These are phyloP conservation scores for Biscogniauxia mediterranea DNA, from an alignment of 2,329 filamentous ascomycete species.

Conservation along the genomic window DNA sequence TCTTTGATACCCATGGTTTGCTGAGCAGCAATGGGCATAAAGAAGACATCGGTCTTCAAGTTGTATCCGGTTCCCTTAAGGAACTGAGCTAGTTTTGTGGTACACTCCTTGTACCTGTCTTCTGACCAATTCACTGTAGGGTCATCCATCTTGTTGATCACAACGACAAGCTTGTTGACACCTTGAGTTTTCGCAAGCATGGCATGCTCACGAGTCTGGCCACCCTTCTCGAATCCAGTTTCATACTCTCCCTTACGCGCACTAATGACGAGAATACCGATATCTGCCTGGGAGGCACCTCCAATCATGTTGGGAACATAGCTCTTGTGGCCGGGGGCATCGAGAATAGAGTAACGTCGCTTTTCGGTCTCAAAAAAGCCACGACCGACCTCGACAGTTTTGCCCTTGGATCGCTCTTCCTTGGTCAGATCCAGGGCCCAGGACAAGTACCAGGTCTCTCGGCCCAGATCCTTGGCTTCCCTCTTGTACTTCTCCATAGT, in stretches of 20 bases:
- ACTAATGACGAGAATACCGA: conserved; percentile 93
- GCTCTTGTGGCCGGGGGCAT: conserved; percentile 96
- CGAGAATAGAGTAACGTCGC: conserved; percentile 91
- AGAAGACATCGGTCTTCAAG: conserved; percentile 86
- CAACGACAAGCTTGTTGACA: conserved; percentile 93
- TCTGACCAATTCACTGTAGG: conserved; percentile 94
- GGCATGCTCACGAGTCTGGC: conserved; percentile 95
- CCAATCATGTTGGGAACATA: conserved; percentile 99
- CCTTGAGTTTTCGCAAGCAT: conserved; percentile 98
- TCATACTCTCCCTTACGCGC: conserved; percentile 98
- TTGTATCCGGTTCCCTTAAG: conserved; percentile 93
- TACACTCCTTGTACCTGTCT: conserved; percentile 90
- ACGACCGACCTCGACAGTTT: conserved; percentile 95
- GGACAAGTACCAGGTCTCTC: conserved; percentile 98
- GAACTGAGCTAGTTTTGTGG: conserved; percentile 81
- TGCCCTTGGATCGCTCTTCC: conserved; percentile 93
- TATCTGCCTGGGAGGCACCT: conserved; percentile 86
- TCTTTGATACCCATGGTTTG: conserved; percentile 84
- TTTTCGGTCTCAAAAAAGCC: conserved; percentile 97
- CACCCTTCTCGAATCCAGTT: conserved; percentile 93
- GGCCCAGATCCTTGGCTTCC: conserved; percentile 92
- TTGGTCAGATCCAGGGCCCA: conserved; percentile 98
- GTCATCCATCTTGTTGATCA: conserved; percentile 99
- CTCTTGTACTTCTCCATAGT: conserved; percentile 98
- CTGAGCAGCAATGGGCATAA: conserved; percentile 96